Evolutionary conservation across 805 yeast genomes (phyloP).

Genomic region (Lipomyces spencermartinsiae): DNA sequence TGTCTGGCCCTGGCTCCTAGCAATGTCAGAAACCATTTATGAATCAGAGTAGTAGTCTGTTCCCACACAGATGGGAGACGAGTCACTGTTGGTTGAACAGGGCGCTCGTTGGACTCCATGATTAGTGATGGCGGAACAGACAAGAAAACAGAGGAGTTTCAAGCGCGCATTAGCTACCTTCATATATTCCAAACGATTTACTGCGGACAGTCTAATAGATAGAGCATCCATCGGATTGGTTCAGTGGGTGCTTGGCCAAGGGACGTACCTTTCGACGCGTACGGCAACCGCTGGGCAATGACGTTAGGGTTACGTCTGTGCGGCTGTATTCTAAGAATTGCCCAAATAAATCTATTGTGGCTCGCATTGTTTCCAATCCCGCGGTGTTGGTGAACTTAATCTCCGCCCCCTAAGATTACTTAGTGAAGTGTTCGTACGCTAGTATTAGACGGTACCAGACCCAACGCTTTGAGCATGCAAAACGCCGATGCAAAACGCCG

Average conservation of each 20-base stretch:
- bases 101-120: not conserved
- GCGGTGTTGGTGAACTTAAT: no score
- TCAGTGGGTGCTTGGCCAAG: no score
- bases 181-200: not conserved
- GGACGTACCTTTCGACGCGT: not conserved
- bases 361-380: not conserved
- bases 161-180: not conserved
- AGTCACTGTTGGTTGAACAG: not conserved
- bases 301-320: not conserved
- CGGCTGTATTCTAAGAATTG: no score
- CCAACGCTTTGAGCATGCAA: no score
- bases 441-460: no score
- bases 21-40: slow-evolving; percentile 20
- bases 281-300: not conserved
- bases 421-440: no score
- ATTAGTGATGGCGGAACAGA: not conserved
- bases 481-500: no score
- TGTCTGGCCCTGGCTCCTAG: slow-evolving; percentile 30
- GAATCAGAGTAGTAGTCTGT: slow-evolving; percentile 17
- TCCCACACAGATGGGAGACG: slow-evolving; percentile 2
- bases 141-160: not conserved
- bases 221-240: no score
- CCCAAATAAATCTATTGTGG: not conserved
- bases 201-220: not conserved
- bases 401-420: no score